Evolutionary conservation across 495 filamentous ascomycete species (phyloP).

Genomic region (Staphylotrichum tortipilum): DNA sequence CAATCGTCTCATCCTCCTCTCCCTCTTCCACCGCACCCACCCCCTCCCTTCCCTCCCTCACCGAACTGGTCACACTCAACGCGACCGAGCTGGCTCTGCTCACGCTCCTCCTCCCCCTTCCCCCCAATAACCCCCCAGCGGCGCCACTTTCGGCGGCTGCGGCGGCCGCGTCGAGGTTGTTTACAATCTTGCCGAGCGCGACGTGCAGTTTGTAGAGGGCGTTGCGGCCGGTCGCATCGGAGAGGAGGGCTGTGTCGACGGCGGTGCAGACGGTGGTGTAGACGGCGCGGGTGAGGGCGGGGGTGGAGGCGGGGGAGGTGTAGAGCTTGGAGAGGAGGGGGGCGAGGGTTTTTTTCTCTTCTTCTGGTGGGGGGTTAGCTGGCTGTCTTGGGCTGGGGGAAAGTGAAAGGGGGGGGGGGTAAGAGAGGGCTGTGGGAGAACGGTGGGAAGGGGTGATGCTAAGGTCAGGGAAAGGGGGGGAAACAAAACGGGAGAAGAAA

Average conservation of each 20-base stretch:
- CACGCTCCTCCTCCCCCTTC: constrained; percentile 27
- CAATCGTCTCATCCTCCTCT: too few species aligned
- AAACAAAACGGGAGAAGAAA: constrained; percentile 22
- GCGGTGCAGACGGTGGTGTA: constrained; percentile 54
- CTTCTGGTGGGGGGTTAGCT: constrained; percentile 44
- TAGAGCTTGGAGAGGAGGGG: constrained; percentile 75
- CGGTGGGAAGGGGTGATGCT: too few species aligned
- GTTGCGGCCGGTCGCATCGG: constrained; percentile 64
- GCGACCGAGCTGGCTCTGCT: constrained; percentile 27
- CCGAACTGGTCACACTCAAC: constrained; percentile 18
- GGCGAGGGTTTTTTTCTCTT: constrained; percentile 77
- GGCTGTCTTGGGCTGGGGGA: constrained; percentile 2
- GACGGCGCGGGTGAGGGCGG: constrained; percentile 38
- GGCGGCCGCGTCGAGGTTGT: constrained; percentile 38
- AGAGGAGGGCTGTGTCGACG: constrained; percentile 59
- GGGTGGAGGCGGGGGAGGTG: constrained; percentile 52
- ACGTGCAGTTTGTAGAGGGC: constrained; percentile 73
- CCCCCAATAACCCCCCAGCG: too few species aligned
- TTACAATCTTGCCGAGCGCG: constrained; percentile 52
- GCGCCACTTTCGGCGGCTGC: constrained; percentile 1
- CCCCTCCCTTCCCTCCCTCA: constrained; percentile 8
- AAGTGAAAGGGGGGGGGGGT: not conserved
- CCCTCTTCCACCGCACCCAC: constrained; percentile 10
- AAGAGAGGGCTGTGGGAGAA: constrained; percentile 10
- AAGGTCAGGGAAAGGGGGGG: constrained; percentile 23